Conservation (phyloP, 2,329 filamentous ascomycete species). For the Penicillium nordicum region DNA sequence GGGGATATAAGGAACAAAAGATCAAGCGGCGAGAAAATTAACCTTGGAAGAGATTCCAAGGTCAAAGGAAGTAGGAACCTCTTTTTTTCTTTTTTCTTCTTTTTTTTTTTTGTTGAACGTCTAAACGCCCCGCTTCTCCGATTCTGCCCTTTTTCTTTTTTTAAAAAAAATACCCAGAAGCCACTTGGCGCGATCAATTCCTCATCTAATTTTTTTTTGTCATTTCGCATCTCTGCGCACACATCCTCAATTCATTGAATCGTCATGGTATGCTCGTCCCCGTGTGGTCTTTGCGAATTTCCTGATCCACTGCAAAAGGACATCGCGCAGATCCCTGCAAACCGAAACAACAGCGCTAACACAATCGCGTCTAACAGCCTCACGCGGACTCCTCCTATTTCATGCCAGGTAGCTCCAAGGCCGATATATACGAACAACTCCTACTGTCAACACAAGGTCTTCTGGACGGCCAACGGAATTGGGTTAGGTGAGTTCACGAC, state of each 20-base stretch:
- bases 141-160: neutral
- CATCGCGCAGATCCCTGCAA: neutral
- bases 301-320: neutral
- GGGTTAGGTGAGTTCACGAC: conserved; percentile 38
- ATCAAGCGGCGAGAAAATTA: neutral
- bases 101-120: neutral
- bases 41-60: neutral
- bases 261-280: neutral
- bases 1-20: too few relatives aligned
- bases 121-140: neutral
- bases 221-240: neutral
- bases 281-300: neutral
- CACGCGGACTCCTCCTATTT: conserved; percentile 50
- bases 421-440: conserved; percentile 43
- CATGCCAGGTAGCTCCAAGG: conserved; percentile 36
- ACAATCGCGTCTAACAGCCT: conserved; percentile 31
- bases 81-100: neutral
- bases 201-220: neutral
- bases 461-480: conserved; percentile 45
- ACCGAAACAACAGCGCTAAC: neutral
- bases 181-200: neutral
- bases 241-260: neutral
- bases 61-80: neutral
- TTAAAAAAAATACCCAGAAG: neutral
- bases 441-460: conserved; percentile 40